Percentiles rank a stretch among this genome's conserved stretches.
These are phyloP conservation scores for Nitzschia inconspicua DNA, from an alignment of 108 stramenopile genomes.

Conservation along the genomic window DNA sequence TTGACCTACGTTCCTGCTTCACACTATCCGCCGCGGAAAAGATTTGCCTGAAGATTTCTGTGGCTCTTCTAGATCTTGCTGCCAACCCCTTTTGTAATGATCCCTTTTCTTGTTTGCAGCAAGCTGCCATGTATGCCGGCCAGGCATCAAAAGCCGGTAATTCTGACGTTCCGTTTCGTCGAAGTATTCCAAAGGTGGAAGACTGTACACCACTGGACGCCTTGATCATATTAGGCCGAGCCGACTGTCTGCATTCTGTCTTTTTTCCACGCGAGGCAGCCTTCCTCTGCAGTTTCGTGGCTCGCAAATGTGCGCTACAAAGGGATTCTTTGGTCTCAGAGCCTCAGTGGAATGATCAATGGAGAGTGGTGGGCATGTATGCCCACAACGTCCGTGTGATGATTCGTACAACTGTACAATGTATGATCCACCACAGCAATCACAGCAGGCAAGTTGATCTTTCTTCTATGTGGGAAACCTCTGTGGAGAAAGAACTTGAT, in stretches of 20 bases:
- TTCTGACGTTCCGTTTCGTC: slow-evolving; percentile 60
- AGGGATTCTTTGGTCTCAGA: slow-evolving; percentile 28
- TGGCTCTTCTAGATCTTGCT: slow-evolving; percentile 59
- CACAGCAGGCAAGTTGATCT: slow-evolving; percentile 33
- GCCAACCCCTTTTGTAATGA: slow-evolving; percentile 47
- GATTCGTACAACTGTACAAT: slow-evolving; percentile 48
- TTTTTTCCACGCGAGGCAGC: slow-evolving; percentile 75
- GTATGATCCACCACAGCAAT: slow-evolving; percentile 22
- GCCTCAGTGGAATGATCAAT: slow-evolving; percentile 47
- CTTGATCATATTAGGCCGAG: slow-evolving; percentile 71
- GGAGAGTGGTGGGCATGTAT: slow-evolving; percentile 56
- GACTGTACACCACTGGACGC: slow-evolving; percentile 62
- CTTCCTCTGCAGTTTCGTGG: slow-evolving; percentile 77
- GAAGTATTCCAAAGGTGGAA: slow-evolving; percentile 37
- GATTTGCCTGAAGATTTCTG: slow-evolving; percentile 60
- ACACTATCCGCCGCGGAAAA: slow-evolving; percentile 60
- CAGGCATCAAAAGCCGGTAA: slow-evolving; percentile 68
- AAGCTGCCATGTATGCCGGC: slow-evolving; percentile 80
- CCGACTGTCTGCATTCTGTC: slow-evolving; percentile 77
- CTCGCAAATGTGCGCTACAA: slow-evolving; percentile 51
- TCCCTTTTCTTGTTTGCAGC: slow-evolving; percentile 74
- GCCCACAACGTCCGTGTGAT: slow-evolving; percentile 53
- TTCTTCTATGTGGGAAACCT: slow-evolving; percentile 47
- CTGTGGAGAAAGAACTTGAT: slow-evolving; percentile 39
- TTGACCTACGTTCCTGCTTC: slow-evolving; percentile 55